Evolutionary conservation across 140 eudicot species (phyloP), one percentile per base, ranked within the genome.

Genomic region (Stevia rebaudiana): DNA sequence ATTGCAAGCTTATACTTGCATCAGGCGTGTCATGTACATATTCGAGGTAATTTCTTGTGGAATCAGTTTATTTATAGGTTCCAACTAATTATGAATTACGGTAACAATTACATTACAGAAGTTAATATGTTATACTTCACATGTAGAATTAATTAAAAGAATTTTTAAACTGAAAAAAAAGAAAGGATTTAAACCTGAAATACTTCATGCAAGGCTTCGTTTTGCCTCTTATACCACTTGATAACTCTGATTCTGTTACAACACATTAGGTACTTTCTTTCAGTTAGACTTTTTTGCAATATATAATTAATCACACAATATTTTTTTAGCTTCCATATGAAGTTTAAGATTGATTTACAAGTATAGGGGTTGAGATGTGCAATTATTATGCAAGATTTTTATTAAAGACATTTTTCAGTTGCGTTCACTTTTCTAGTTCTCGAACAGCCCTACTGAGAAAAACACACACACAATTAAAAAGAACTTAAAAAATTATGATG

Each of bases 191-290:
- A 73, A 69, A 83, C 90, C 90, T 83, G 90, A 83, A 83, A 74
- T 80, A 83, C 90, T 83, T 83, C 83, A 84, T 83, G 90, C 90
- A 83, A 64, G 86, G 86, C 90, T 83, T 83, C 74, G 81, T 60
- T 83, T 83, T 83, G 86, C 83, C 68, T 80, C 90, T 84, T 80
- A 83, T 62, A 83, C 83, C 90, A 83, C 78, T 66, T 76, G 89
- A 67, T 71, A 77, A 74, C 76, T 83, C 90, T 70, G 77, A 73
- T 77, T 83, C 90, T 80, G 90, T 83, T 80, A 51, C 79, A 83
- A 70, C 68, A 77, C 71, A 83, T 79, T 83, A 76, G 42, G 76
- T 69, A 50, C 63, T 73, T 70, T 74, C 71, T 69, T 59, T 64
- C 71, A 41, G 79, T 83, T 79, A 74, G 75, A 68, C 39, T 60